phyloP scores from a whole-genome alignment of 106 monocot species.

The Dioscorea dumetorum region DNA sequence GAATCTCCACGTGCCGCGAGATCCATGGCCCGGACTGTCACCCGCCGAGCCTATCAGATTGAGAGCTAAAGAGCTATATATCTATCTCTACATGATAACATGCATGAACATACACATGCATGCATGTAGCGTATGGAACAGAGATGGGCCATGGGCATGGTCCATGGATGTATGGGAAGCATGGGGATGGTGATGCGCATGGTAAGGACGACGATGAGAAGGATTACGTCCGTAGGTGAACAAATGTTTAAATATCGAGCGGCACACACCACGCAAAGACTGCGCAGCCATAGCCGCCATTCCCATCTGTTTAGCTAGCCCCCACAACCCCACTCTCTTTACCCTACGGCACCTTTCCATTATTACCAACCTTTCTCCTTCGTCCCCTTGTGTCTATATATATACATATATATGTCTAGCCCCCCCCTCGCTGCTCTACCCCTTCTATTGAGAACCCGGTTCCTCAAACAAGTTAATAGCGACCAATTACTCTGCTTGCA shows the following conservation, averaged over 20 bases:
- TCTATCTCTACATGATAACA: no score
- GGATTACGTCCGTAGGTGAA: neutral
- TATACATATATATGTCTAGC: neutral
- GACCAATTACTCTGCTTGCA: neutral
- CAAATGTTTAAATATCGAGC: neutral
- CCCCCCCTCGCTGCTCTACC: neutral
- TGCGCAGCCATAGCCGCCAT: slow-evolving; percentile 22
- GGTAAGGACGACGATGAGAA: neutral
- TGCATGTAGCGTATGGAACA: no score
- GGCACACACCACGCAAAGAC: neutral
- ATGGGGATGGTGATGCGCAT: neutral
- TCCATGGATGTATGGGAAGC: no score
- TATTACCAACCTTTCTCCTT: neutral
- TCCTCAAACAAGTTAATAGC: no score
- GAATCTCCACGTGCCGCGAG: neutral
- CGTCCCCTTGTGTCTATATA: no score
- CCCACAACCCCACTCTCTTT: no score
- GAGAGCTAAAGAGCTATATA: no score
- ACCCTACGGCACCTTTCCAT: neutral
- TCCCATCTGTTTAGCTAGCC: neutral
- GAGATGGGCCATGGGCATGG: no score
- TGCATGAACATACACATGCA: no score
- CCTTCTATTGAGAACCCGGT: neutral
- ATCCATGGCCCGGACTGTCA: neutral
- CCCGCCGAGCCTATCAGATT: neutral